A percentile compares a stretch with the other conserved stretches of the same genome.
These are phyloP conservation scores for Starmerella lactis-condensi DNA, from an alignment of 805 yeast species.

Conservation along the genomic window DNA sequence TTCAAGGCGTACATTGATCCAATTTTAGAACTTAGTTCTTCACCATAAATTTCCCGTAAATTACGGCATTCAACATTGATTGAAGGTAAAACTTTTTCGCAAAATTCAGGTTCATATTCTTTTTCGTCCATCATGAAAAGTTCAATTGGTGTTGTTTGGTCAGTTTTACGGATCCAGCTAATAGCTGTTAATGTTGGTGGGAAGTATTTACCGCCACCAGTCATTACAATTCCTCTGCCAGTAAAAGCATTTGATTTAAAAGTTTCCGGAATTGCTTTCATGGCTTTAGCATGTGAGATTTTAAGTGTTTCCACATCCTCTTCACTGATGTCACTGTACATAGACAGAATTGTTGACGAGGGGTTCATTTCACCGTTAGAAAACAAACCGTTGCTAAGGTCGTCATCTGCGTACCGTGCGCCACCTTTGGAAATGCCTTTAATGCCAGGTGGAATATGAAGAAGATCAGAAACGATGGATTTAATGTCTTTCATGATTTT, in stretches of 20 bases:
- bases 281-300: constrained; percentile 7
- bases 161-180: constrained; percentile 43
- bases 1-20: constrained; percentile 49
- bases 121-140: constrained; percentile 53
- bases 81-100: constrained; percentile 42
- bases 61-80: constrained; percentile 51
- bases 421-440: no score
- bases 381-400: no score
- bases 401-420: no score
- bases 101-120: constrained; percentile 55
- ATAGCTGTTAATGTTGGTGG: constrained; percentile 53
- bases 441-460: no score
- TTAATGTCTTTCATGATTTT: no score
- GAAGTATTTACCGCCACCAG: constrained; percentile 66
- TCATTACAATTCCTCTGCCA: constrained; percentile 43
- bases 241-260: constrained; percentile 11
- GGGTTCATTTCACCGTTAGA: constrained; percentile 10
- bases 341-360: constrained; percentile 6
- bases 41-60: constrained; percentile 43
- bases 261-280: constrained; percentile 7
- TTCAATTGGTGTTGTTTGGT: constrained; percentile 58
- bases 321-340: constrained; percentile 11
- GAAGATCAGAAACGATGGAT: no score
- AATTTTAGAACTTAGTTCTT: constrained; percentile 30
- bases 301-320: constrained; percentile 8